phyloP scores from a whole-genome alignment of 2,329 filamentous ascomycete species.

The Trichoderma afroharzianum region DNA sequence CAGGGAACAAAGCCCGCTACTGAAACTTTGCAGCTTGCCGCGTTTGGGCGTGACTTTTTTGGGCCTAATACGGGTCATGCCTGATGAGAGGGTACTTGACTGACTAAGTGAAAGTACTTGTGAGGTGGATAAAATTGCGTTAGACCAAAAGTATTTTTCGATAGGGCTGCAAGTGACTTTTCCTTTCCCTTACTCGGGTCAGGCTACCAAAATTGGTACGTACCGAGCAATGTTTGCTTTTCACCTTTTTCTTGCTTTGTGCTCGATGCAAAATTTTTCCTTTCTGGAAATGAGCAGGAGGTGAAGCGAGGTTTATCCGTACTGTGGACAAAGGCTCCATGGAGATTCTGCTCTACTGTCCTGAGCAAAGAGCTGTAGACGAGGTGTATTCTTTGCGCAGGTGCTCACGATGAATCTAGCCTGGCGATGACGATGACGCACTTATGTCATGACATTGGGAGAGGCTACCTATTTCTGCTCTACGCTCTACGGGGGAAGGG shows the following conservation, averaged over 20 bases:
- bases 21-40: conserved; percentile 11
- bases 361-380: not conserved
- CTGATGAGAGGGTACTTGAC: not conserved
- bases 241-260: not conserved
- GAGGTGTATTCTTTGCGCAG: not conserved
- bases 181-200: not conserved
- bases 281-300: not conserved
- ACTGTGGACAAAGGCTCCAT: not conserved
- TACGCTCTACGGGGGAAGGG: not conserved
- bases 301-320: conserved; percentile 7
- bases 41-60: conserved; percentile 2
- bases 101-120: not conserved
- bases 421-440: not conserved
- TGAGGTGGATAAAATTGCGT: not conserved
- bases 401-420: not conserved
- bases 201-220: not conserved
- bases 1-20: not conserved
- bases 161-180: not conserved
- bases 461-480: not conserved
- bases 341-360: not conserved
- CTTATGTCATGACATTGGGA: not conserved
- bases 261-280: not conserved
- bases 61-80: not conserved
- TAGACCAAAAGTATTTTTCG: not conserved
- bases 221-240: not conserved